Base-by-base conservation (phyloP, 2,329 filamentous ascomycete genomes). In the Hypocrella siamensis region DNA sequence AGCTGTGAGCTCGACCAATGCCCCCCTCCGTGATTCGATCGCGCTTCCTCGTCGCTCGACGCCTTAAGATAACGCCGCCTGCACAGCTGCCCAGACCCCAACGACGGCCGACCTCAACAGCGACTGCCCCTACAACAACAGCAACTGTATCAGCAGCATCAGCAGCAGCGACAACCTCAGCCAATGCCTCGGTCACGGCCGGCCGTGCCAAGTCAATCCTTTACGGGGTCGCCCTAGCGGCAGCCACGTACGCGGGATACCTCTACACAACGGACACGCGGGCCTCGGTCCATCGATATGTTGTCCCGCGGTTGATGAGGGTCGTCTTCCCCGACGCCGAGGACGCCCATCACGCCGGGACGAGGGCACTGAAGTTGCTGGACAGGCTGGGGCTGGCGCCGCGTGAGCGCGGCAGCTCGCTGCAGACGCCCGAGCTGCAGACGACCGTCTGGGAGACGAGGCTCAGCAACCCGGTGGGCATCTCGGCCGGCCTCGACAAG, bases 401-500 rank as follows among this genome's bases (percentile, higher is more conserved):
- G 4, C 71, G 88, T 35, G 90, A 98, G 52, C 75, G 90, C 32
- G 69, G 72, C 24, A 42, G 43, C 16, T 38, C 46, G 2, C 39
- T 52, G n/a, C 42, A 53, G 17, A 40, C 48, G 9, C 46, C 53
- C 5, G 48, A 49, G 14, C 45, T 57, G 4, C 42, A 49, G 15
- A 44, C 50, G 12, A 51, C 60, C 10, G 76, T 96, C 15, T 94
- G 93, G 50, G 84, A 80, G 22, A 70, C 79, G 38, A 66, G 61
- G 4, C 58, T 98, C 29, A 64, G 70, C 45, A 96, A 94, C 56
- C 90, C 90, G 2, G 75, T 98, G 45, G 90, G 80, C 35, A 93
- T 92, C 40, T 92, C 84, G n/a, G 90, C 84, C 5, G 90, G 90
- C 8, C 74, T 98, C 27, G 90, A 96, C 61, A 96, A 98, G 63